These are phyloP conservation scores for Solanum sejunctum DNA, from an alignment of 257 asterid species.

Conservation along the genomic window DNA sequence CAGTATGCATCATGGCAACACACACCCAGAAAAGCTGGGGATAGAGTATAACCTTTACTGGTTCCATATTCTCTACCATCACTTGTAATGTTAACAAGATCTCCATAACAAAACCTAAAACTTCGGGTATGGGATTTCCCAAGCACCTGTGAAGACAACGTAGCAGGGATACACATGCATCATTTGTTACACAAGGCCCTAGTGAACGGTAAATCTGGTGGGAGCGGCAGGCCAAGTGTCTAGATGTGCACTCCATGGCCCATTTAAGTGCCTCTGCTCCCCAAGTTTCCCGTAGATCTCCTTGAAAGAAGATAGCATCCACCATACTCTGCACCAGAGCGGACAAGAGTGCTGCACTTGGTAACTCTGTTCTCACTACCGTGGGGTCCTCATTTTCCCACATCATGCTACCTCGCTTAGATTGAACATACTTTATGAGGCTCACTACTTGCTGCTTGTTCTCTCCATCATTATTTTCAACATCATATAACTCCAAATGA, in stretches of 20 bases:
- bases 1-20: slow-evolving; percentile 99
- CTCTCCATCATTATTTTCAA: slow-evolving; percentile 95
- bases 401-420: slow-evolving; percentile 98
- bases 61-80: slow-evolving; percentile 99
- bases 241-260: slow-evolving; percentile 99
- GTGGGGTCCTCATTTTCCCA: slow-evolving; percentile 99
- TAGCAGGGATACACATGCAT: slow-evolving; percentile 91
- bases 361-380: slow-evolving; percentile 73
- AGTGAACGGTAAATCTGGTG: slow-evolving; percentile 98
- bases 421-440: slow-evolving; percentile 92
- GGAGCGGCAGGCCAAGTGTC: slow-evolving; percentile 99
- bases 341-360: slow-evolving; percentile 93
- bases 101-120: slow-evolving; percentile 93
- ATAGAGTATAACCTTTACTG: slow-evolving; percentile 87
- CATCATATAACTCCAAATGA: slow-evolving; percentile 91
- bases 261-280: slow-evolving; percentile 97
- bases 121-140: slow-evolving; percentile 85
- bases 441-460: slow-evolving; percentile 96
- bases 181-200: slow-evolving; percentile 82
- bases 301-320: slow-evolving; percentile 96
- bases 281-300: slow-evolving; percentile 98
- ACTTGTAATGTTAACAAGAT: slow-evolving; percentile 85
- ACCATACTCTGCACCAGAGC: slow-evolving; percentile 99
- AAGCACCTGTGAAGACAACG: slow-evolving; percentile 96
- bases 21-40: slow-evolving; percentile 99